These are phyloP conservation scores for Lecanicillium sp. DNA, from an alignment of 2,329 filamentous ascomycete species.

Conservation along the genomic window DNA sequence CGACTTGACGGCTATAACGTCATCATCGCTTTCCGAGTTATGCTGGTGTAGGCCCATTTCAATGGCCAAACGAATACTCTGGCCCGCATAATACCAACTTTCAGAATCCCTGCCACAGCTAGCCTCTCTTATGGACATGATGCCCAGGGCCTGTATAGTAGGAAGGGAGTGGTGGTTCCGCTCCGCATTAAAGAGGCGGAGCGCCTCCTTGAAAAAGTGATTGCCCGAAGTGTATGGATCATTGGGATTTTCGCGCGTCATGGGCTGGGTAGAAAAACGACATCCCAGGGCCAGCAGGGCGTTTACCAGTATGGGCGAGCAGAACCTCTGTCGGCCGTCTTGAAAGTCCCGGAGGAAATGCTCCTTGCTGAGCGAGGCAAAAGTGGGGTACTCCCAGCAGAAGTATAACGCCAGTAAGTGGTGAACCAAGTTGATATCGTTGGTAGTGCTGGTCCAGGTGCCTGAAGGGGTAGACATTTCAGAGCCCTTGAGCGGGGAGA, in stretches of 20 bases:
- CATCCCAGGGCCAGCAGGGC: conserved; percentile 58
- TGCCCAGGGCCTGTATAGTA: conserved; percentile 65
- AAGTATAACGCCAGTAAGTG: conserved; percentile 62
- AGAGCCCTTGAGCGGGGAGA: conserved; percentile 36
- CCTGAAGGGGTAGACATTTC: conserved; percentile 32
- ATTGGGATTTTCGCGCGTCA: conserved; percentile 52
- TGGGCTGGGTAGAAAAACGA: conserved; percentile 57
- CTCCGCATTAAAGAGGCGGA: conserved; percentile 50
- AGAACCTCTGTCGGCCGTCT: conserved; percentile 53
- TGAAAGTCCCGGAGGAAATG: conserved; percentile 60
- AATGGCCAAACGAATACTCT: conserved; percentile 63
- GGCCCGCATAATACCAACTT: conserved; percentile 64
- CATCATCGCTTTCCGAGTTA: conserved; percentile 38
- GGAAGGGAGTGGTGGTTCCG: conserved; percentile 54
- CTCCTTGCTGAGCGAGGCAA: conserved; percentile 63
- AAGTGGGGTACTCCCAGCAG: conserved; percentile 69
- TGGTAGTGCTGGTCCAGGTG: conserved; percentile 55
- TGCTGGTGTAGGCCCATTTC: conserved; percentile 61
- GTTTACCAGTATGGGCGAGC: conserved; percentile 59
- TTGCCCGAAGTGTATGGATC: conserved; percentile 61
- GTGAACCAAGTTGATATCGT: conserved; percentile 49
- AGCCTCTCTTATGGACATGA: conserved; percentile 69
- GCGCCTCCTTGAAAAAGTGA: conserved; percentile 65
- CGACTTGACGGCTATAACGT: conserved; percentile 48
- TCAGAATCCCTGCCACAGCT: conserved; percentile 65